A percentile compares a stretch with the other conserved stretches of the same genome.
phyloP scores from a whole-genome alignment of 1,284 basidiomycete genomes.

The Trichosporon coremiiforme region DNA sequence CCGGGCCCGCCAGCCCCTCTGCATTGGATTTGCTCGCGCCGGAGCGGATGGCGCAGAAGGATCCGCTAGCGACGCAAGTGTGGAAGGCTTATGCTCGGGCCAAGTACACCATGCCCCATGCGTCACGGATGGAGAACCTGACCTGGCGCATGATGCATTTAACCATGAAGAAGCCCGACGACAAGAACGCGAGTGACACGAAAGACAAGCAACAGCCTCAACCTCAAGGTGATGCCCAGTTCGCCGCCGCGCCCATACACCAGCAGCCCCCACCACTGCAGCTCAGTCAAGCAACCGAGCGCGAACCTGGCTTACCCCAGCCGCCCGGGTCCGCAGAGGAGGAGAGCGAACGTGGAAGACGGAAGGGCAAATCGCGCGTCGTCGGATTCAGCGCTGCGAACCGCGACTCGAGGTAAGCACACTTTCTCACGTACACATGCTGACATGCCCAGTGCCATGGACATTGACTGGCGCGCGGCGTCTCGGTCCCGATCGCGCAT shows the following conservation, averaged over 20 bases:
- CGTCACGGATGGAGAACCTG: slow-evolving; percentile 93
- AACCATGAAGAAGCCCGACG: slow-evolving; percentile 65
- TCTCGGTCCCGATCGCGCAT: slow-evolving; percentile 89
- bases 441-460: slow-evolving; percentile 51
- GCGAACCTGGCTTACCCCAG: background rate
- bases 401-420: slow-evolving; percentile 34
- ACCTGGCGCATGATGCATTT: slow-evolving; percentile 99
- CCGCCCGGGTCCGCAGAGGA: slow-evolving; percentile 22
- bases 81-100: slow-evolving; percentile 96
- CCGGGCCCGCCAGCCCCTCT: slow-evolving; percentile 35
- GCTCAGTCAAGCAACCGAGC: background rate
- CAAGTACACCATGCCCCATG: slow-evolving; percentile 82
- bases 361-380: slow-evolving; percentile 58
- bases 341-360: slow-evolving; percentile 59
- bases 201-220: slow-evolving; percentile 26
- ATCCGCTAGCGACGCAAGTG: slow-evolving; percentile 90
- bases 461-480: slow-evolving; percentile 92
- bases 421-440: background rate
- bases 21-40: slow-evolving; percentile 32
- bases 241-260: slow-evolving; percentile 15
- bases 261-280: slow-evolving; percentile 14
- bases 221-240: background rate
- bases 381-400: slow-evolving; percentile 57
- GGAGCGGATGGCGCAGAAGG: slow-evolving; percentile 61
- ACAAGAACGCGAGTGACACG: slow-evolving; percentile 12